Conservation (phyloP, 2,329 filamentous ascomycete species). For the Endothia cerciana region DNA sequence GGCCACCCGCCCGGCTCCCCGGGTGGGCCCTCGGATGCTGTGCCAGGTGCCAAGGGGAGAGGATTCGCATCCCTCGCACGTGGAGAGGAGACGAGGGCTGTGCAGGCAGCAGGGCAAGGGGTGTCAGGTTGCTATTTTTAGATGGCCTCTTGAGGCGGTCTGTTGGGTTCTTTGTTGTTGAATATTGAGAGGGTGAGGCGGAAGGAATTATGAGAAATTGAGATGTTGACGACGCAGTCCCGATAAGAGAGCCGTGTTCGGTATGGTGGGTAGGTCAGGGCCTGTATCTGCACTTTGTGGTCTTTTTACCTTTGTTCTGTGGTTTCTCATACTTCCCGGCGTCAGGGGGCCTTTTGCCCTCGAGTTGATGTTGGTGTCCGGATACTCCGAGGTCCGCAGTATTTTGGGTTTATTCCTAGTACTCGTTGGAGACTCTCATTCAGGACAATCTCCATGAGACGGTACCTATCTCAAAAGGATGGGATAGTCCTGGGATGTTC, state of each 20-base stretch:
- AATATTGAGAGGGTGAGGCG: neutral
- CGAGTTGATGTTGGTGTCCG: neutral
- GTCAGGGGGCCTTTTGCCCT: neutral
- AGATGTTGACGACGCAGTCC: neutral
- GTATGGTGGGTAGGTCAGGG: neutral
- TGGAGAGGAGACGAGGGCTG: slow-evolving; percentile 2
- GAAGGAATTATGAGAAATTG: neutral
- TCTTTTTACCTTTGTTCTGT: neutral
- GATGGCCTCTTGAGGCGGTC: neutral
- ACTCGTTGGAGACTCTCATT: neutral
- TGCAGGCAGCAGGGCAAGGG: neutral
- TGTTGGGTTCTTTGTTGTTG: neutral
- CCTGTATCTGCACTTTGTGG: no score
- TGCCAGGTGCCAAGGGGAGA: neutral
- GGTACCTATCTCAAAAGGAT: neutral
- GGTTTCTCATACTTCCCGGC: neutral
- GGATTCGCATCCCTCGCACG: slow-evolving; percentile 6
- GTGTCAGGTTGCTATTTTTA: slow-evolving; percentile 3
- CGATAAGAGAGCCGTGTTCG: neutral
- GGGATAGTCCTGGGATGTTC: neutral
- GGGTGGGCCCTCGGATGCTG: neutral
- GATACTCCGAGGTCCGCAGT: neutral
- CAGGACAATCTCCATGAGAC: neutral
- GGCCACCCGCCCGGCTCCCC: neutral
- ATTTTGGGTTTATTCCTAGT: neutral